phyloP scores from a whole-genome alignment of 352 stramenopile species.

The Pythium aphanidermatum region DNA sequence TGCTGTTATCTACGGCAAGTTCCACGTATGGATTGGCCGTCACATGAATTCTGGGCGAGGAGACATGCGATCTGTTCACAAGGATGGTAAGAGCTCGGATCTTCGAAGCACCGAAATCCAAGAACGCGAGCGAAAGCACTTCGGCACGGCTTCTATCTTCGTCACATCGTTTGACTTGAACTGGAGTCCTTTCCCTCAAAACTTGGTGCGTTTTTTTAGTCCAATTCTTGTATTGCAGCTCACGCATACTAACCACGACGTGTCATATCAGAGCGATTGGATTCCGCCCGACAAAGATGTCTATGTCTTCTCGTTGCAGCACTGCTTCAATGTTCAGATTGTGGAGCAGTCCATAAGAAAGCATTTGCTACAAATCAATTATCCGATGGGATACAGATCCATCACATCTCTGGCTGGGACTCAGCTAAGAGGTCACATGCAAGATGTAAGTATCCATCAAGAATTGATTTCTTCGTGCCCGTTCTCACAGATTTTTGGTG shows the following conservation, averaged over 20 bases:
- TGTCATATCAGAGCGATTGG: constrained; percentile 45
- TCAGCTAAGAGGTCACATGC: constrained; percentile 37
- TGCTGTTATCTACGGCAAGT: constrained; percentile 82
- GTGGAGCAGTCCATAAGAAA: constrained; percentile 65
- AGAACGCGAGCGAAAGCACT: constrained; percentile 48
- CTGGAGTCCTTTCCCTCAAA: constrained; percentile 55
- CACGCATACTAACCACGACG: neutral
- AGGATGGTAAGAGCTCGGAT: constrained; percentile 22
- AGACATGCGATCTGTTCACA: constrained; percentile 4
- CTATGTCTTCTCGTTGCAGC: constrained; percentile 80
- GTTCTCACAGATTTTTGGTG: neutral
- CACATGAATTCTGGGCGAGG: constrained; percentile 26
- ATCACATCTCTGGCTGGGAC: constrained; percentile 79
- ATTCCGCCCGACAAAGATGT: constrained; percentile 67
- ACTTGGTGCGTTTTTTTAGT: constrained; percentile 29
- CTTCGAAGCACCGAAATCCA: constrained; percentile 28
- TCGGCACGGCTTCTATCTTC: constrained; percentile 71
- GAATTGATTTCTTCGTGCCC: constrained; percentile 4
- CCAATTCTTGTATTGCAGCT: too few relatives aligned
- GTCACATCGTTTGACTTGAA: constrained; percentile 83
- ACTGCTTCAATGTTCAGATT: constrained; percentile 55
- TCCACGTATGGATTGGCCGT: constrained; percentile 72
- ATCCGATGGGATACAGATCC: constrained; percentile 68
- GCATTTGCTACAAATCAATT: constrained; percentile 72
- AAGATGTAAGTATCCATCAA: constrained; percentile 45